These are phyloP conservation scores for Penicillium maclennaniae DNA, from an alignment of 495 filamentous ascomycete species.

Conservation along the genomic window DNA sequence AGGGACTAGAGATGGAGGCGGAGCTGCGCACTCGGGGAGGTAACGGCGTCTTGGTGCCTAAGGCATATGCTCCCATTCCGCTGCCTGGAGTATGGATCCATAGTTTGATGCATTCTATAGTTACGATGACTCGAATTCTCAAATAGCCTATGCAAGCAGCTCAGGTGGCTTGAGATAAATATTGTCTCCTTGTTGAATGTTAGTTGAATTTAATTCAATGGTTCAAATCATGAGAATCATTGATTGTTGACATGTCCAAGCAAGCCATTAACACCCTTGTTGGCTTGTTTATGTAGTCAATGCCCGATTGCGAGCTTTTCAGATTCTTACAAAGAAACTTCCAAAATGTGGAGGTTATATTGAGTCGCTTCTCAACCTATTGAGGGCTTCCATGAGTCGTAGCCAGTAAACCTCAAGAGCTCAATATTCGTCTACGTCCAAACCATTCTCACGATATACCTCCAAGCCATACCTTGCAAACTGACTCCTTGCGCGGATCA, in stretches of 20 bases:
- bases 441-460: constrained; percentile 18
- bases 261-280: no score
- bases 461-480: constrained; percentile 38
- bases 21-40: constrained; percentile 14
- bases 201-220: no score
- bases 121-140: no score
- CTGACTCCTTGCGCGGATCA: constrained; percentile 35
- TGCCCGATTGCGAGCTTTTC: no score
- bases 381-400: not conserved
- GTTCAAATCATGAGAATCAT: no score
- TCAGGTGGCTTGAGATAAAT: no score
- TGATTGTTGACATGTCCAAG: no score
- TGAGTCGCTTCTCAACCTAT: not conserved
- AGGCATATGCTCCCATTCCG: constrained; percentile 17
- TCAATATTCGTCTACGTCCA: constrained; percentile 15
- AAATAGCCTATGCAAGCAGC: no score
- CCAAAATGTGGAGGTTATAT: no score
- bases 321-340: no score
- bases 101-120: not conserved
- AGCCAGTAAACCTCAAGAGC: not conserved
- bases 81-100: not conserved
- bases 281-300: no score
- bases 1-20: constrained; percentile 3
- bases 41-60: constrained; percentile 16
- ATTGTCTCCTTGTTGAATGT: no score